These are phyloP conservation scores for Ophiostoma perfectum DNA, from an alignment of 2,329 filamentous ascomycete species.

Conservation along the genomic window DNA sequence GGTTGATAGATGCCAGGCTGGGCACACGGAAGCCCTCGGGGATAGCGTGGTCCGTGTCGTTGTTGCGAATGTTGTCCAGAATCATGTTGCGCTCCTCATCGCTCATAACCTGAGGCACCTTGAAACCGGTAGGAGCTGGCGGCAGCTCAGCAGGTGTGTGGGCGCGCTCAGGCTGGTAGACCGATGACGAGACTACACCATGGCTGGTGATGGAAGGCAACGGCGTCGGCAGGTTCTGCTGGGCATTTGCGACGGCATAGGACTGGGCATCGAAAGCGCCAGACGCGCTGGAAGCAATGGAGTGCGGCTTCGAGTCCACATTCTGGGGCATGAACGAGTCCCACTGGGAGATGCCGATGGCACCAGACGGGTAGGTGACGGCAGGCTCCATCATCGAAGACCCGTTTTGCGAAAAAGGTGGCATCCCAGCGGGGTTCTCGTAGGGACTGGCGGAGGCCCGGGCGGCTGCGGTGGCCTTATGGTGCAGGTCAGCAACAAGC, in stretches of 20 bases:
- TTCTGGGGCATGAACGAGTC: slow-evolving; percentile 75
- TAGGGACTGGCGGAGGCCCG: slow-evolving; percentile 52
- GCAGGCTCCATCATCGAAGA: slow-evolving; percentile 70
- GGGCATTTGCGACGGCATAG: slow-evolving; percentile 53
- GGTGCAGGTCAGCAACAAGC: slow-evolving; percentile 96
- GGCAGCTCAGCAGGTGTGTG: slow-evolving; percentile 65
- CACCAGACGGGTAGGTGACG: slow-evolving; percentile 69
- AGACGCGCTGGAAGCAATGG: slow-evolving; percentile 60
- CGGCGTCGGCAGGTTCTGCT: slow-evolving; percentile 55
- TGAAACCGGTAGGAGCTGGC: slow-evolving; percentile 61
- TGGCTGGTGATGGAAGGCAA: slow-evolving; percentile 65
- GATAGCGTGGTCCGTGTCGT: slow-evolving; percentile 75
- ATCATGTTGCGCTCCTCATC: slow-evolving; percentile 84
- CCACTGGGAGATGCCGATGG: slow-evolving; percentile 83
- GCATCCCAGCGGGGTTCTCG: slow-evolving; percentile 55
- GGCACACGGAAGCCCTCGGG: slow-evolving; percentile 88
- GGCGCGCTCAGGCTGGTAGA: slow-evolving; percentile 62
- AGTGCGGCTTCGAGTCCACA: slow-evolving; percentile 69
- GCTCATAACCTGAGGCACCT: slow-evolving; percentile 71
- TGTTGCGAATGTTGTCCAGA: slow-evolving; percentile 75
- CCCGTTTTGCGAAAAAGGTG: slow-evolving; percentile 63
- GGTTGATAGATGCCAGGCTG: slow-evolving; percentile 72
- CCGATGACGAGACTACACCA: slow-evolving; percentile 61
- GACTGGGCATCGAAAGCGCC: slow-evolving; percentile 64
- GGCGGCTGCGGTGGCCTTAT: slow-evolving; percentile 77